Evolutionary conservation across 2,329 filamentous ascomycete genomes (phyloP).

Genomic region (Aspergillus thermomutatus): DNA sequence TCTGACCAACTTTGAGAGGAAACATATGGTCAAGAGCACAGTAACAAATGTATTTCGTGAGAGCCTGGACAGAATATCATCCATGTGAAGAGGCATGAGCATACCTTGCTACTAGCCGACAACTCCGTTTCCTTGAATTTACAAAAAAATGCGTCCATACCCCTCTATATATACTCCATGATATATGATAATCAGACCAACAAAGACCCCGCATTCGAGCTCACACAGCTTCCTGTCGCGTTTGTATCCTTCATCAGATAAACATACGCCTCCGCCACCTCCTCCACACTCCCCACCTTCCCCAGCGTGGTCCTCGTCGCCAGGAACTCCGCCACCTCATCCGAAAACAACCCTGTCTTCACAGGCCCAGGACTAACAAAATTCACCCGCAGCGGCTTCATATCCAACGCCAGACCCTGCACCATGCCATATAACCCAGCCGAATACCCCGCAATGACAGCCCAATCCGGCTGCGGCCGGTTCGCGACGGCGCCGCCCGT

Average conservation of each 20-base stretch:
- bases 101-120: no score
- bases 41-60: no score
- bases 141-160: no score
- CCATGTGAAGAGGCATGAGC: no score
- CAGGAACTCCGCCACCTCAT: constrained; percentile 8
- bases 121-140: no score
- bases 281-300: constrained; percentile 5
- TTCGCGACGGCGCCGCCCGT: constrained; percentile 37
- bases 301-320: not conserved
- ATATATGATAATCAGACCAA: not conserved
- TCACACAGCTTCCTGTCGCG: not conserved
- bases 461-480: constrained; percentile 35
- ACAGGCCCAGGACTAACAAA: constrained; percentile 41
- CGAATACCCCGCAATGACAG: constrained; percentile 24
- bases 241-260: constrained; percentile 14
- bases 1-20: not conserved
- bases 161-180: not conserved
- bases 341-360: constrained; percentile 38
- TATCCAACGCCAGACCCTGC: constrained; percentile 39
- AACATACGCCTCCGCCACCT: constrained; percentile 32
- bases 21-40: no score
- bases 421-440: constrained; percentile 30
- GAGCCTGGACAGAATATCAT: no score
- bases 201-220: not conserved
- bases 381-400: constrained; percentile 44